These are phyloP conservation scores for Jackrogersella multiformis DNA, from an alignment of 495 filamentous ascomycete genomes.

Conservation along the genomic window DNA sequence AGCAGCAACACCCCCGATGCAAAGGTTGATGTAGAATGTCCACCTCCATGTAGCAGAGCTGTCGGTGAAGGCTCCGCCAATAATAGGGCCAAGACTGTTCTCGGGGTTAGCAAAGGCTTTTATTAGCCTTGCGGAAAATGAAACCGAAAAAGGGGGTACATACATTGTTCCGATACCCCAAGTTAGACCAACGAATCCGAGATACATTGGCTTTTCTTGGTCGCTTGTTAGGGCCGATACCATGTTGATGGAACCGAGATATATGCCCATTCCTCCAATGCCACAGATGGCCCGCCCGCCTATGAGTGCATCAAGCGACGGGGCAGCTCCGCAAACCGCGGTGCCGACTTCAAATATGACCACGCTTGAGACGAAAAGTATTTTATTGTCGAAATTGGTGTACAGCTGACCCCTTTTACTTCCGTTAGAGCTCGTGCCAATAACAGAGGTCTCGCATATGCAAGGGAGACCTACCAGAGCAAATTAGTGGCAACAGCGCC, in stretches of 20 bases:
- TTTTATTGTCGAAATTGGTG: conserved; percentile 47
- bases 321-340: conserved; percentile 63
- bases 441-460: too few relatives aligned
- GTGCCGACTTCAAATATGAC: conserved; percentile 61
- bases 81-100: conserved; percentile 65
- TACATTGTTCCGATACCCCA: conserved; percentile 61
- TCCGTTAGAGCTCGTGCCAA: too few relatives aligned
- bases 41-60: conserved; percentile 59
- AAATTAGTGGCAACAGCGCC: conserved; percentile 54
- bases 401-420: conserved; percentile 57
- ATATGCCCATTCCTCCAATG: conserved; percentile 59
- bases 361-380: conserved; percentile 37
- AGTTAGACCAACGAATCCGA: conserved; percentile 51
- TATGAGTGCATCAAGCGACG: conserved; percentile 58
- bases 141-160: too few relatives aligned
- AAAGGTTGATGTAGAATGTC: conserved; percentile 75
- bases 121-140: too few relatives aligned
- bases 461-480: too few relatives aligned
- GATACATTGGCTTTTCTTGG: conserved; percentile 55
- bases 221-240: conserved; percentile 52
- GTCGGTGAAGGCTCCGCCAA: conserved; percentile 68
- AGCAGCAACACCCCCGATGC: conserved; percentile 59
- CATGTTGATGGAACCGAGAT: conserved; percentile 55
- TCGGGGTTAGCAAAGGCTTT: too few relatives aligned
- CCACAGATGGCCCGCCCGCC: conserved; percentile 55